Percentiles rank a stretch among this genome's conserved stretches.
phyloP scores from a whole-genome alignment of 306 rosid genomes.

The Cicer chorassanicum region DNA sequence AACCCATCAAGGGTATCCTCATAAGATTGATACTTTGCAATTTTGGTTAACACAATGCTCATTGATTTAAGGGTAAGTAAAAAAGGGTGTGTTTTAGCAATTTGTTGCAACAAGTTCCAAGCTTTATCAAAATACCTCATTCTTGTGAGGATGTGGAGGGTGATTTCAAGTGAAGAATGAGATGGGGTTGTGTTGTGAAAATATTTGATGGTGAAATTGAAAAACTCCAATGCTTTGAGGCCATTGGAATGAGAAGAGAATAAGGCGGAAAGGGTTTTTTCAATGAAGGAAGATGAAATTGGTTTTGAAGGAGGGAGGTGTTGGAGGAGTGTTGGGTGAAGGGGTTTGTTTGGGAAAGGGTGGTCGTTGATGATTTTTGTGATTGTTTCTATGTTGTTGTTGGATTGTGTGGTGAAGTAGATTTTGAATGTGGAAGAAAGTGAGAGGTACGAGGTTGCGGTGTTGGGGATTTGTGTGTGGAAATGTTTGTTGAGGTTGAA shows the following conservation, averaged over 20 bases:
- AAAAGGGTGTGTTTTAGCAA: conserved; percentile 51
- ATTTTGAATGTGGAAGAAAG: conserved; percentile 23
- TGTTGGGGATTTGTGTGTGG: conserved; percentile 34
- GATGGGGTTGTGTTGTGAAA: conserved; percentile 50
- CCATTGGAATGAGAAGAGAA: conserved; percentile 88
- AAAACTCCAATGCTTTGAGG: conserved; percentile 82
- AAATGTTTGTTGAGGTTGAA: conserved; percentile 36
- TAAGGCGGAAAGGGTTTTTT: conserved; percentile 62
- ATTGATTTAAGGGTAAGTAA: conserved; percentile 80
- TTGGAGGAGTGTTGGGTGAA: conserved; percentile 62
- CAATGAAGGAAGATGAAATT: conserved; percentile 54
- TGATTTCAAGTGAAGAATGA: conserved; percentile 69
- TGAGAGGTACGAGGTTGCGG: conserved; percentile 39
- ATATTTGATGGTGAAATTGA: conserved; percentile 59
- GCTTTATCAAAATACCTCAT: conserved; percentile 86
- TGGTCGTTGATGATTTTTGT: conserved; percentile 70
- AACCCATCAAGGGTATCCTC: conserved; percentile 80
- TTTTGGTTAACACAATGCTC: conserved; percentile 82
- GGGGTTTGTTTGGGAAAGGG: conserved; percentile 78
- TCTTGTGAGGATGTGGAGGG: conserved; percentile 74
- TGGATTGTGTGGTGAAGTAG: conserved; percentile 37
- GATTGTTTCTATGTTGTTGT: conserved; percentile 52
- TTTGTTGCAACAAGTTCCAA: conserved; percentile 64
- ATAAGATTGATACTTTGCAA: conserved; percentile 68
- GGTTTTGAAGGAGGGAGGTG: conserved; percentile 56